Conservation (phyloP, 2,329 filamentous ascomycete species). For the Cladosporium austrohemisphaericum region DNA sequence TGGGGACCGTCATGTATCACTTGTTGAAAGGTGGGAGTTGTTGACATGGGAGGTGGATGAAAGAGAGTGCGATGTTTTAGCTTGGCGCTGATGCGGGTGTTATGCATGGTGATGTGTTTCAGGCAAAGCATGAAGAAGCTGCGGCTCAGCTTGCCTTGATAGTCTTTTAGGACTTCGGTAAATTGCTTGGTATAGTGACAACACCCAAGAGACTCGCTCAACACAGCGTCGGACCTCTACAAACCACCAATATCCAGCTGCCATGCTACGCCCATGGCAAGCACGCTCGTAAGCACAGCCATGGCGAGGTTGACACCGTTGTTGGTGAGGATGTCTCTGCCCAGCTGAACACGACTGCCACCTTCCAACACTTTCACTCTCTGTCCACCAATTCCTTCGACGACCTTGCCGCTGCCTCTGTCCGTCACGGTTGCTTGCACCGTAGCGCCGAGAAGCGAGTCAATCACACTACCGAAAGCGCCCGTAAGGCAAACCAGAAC, state of each 20-base stretch:
- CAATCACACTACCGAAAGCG: slow-evolving; percentile 73
- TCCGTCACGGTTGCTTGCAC: slow-evolving; percentile 86
- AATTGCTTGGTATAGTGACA: background rate
- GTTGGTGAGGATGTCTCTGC: slow-evolving; percentile 77
- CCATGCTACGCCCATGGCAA: slow-evolving; percentile 62
- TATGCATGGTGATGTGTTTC: background rate
- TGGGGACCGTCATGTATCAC: background rate
- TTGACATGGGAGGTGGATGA: background rate
- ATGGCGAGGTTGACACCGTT: slow-evolving; percentile 94
- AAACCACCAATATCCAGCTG: slow-evolving; percentile 17
- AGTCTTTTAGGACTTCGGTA: background rate
- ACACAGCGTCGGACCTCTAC: too few species aligned
- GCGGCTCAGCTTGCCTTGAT: slow-evolving; percentile 2
- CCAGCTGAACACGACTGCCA: slow-evolving; percentile 54
- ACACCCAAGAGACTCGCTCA: too few species aligned
- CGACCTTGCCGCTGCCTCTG: slow-evolving; percentile 75
- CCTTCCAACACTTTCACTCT: slow-evolving; percentile 44
- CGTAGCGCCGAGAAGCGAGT: slow-evolving; percentile 80
- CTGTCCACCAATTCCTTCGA: slow-evolving; percentile 65
- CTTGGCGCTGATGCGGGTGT: slow-evolving; percentile 1
- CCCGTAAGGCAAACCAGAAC: slow-evolving; percentile 64
- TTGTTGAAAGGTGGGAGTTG: background rate
- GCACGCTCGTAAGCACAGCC: slow-evolving; percentile 75
- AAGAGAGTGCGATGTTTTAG: background rate
- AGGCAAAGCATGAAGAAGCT: background rate